Evolutionary conservation across 768 basidiomycete genomes (phyloP), one percentile per base, ranked within the genome.

Genomic region (Leccinum truebloodii): DNA sequence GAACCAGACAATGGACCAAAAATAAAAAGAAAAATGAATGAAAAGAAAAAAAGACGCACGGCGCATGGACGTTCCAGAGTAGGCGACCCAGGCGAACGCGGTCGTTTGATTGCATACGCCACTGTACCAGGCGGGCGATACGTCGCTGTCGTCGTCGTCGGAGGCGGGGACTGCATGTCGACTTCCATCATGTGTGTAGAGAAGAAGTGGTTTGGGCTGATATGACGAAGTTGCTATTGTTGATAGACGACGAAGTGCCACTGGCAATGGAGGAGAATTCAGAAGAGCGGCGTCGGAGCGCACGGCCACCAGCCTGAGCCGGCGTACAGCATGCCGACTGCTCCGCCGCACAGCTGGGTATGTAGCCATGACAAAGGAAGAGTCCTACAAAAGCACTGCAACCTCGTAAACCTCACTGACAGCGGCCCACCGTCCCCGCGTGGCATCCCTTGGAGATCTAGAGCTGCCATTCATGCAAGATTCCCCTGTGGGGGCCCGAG

Each of bases 31-130:
- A 34, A 13, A 12, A 34, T 2, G 30, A 32, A n/a, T n/a, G n/a
- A n/a, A n/a, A 28, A 0, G 1, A 2, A 28, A 34, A 9, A 8
- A 4, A 55, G 14, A 56, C 69, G 49, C 73, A 90, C 89, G 22
- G 79, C 67, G 52, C 87, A 20, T 4, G 41, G 86, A 22, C 87
- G 80, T 59, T 86, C 85, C 53, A 79, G 76, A 56, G 72, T 74
- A 24, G 77, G 75, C 35, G 79, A 80, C 13, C 72, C 75, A 14
- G 86, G 87, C 3, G 88, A 89, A 63, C 87, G 85, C 3, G 85
- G 74, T 59, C 88, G 81, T 67, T 89, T 89, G 32, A 69, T 56
- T 30, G 75, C 46, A 49, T 70, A 73, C n/a, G 66, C 59, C 14
- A 76, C 63, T n/a, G 39, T 41, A 41, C 18, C 41, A 9, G 41